Conservation (phyloP, 306 rosid genomes). For the Quercus aquifolioides region DNA sequence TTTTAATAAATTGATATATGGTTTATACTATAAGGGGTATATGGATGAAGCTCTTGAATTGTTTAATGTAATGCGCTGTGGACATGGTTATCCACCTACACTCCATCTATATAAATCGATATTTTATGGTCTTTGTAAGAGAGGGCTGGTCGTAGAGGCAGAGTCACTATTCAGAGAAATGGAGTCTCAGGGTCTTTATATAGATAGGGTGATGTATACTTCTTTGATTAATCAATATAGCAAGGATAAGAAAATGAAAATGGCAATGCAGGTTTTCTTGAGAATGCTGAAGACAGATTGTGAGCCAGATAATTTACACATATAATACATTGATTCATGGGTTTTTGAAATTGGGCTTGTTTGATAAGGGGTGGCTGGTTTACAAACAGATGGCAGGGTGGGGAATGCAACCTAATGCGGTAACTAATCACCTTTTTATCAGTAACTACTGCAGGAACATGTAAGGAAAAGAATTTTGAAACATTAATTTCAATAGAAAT, state of each 20-base stretch:
- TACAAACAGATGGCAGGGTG: slow-evolving; percentile 35
- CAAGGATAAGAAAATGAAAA: slow-evolving; percentile 35
- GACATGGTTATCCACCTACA: slow-evolving; percentile 21
- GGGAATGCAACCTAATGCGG: slow-evolving; percentile 38
- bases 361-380: slow-evolving; percentile 40
- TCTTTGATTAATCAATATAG: slow-evolving; percentile 38
- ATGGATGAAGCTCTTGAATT: slow-evolving; percentile 39
- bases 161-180: slow-evolving; percentile 34
- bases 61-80: slow-evolving; percentile 31
- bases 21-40: slow-evolving; percentile 32
- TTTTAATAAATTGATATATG: too few relatives aligned
- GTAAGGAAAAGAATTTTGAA: too few relatives aligned
- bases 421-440: slow-evolving; percentile 39
- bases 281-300: slow-evolving; percentile 43
- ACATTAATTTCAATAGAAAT: too few relatives aligned
- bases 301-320: slow-evolving; percentile 33
- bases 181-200: slow-evolving; percentile 35
- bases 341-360: slow-evolving; percentile 29
- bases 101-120: slow-evolving; percentile 38
- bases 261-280: slow-evolving; percentile 41
- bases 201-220: slow-evolving; percentile 43
- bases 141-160: slow-evolving; percentile 38
- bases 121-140: slow-evolving; percentile 43
- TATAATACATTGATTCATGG: slow-evolving; percentile 43
- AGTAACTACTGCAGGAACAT: slow-evolving; percentile 26